Percentiles rank a stretch among this genome's conserved stretches.
These are phyloP conservation scores for Pinus tabuliformis DNA, from an alignment of 75 land plant species.

Conservation along the genomic window DNA sequence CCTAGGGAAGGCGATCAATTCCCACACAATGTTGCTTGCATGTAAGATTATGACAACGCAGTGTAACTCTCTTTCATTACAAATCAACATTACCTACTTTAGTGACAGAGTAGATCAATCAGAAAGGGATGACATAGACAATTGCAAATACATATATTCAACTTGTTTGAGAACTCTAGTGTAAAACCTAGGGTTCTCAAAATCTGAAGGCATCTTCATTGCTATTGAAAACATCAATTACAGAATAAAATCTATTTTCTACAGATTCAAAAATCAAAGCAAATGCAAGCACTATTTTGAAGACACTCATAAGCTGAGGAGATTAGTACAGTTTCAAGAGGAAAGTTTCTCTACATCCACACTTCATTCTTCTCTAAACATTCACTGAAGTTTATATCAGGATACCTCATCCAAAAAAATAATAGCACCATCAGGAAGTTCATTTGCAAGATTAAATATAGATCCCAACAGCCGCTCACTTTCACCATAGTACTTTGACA, in stretches of 20 bases:
- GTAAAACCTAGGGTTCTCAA: neutral
- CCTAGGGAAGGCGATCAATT: too few relatives aligned
- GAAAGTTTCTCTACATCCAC: neutral
- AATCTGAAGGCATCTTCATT: neutral
- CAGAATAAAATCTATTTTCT: neutral
- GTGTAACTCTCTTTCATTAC: neutral
- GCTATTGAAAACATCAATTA: neutral
- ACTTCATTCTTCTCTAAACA: neutral
- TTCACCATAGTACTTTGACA: conserved; percentile 99
- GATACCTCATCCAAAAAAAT: conserved; percentile 94
- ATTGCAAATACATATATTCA: neutral
- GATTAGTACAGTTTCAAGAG: neutral
- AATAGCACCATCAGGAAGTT: conserved; percentile 86
- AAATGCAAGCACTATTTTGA: neutral
- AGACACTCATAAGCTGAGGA: neutral
- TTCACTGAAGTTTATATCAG: too few relatives aligned
- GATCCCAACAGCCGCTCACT: conserved; percentile 86
- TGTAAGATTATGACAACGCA: too few relatives aligned
- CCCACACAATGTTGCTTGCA: too few relatives aligned
- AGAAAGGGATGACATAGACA: neutral
- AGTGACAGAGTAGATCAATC: neutral
- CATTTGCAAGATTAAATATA: conserved; percentile 86
- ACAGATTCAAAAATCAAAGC: neutral
- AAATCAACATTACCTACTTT: neutral
- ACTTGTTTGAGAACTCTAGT: neutral